Evolutionary conservation across 225 moss, liverwort and hornwort genomes (phyloP).

Genomic region (Thuidium tamariscinum): DNA sequence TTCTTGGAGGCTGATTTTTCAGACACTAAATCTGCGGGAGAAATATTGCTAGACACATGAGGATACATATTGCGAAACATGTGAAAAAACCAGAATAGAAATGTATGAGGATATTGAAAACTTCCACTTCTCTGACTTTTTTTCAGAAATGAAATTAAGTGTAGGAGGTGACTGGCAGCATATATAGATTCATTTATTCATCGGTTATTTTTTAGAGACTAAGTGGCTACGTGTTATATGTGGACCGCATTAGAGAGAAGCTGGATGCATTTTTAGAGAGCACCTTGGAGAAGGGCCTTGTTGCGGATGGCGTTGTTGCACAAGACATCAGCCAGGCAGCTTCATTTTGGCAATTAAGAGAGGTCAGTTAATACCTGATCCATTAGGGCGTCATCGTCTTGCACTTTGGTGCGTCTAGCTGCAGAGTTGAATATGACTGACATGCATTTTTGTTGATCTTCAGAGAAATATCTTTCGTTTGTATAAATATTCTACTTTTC

Average conservation of each 20-base stretch:
- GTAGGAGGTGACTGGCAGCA: neutral
- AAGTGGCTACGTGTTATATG: neutral
- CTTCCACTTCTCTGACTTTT: neutral
- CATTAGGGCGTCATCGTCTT: neutral
- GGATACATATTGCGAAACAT: neutral
- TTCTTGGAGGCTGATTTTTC: neutral
- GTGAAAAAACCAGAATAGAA: neutral
- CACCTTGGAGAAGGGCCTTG: constrained; percentile 69
- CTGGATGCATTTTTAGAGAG: constrained; percentile 78
- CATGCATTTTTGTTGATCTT: neutral
- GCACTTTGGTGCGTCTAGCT: neutral
- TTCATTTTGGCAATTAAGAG: constrained; percentile 84
- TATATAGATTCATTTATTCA: neutral
- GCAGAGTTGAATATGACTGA: neutral
- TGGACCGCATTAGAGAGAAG: constrained; percentile 55
- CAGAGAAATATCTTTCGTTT: neutral
- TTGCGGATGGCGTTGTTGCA: constrained; percentile 83
- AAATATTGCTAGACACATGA: neutral
- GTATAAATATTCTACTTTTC: neutral
- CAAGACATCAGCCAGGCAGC: constrained; percentile 81
- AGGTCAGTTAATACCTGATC: constrained; percentile 32
- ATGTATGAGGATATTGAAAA: neutral
- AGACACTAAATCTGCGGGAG: neutral
- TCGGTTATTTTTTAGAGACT: neutral
- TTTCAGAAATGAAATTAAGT: neutral